Evolutionary conservation across 768 basidiomycete species (phyloP).

Genomic region (Tricholoma sp.): DNA sequence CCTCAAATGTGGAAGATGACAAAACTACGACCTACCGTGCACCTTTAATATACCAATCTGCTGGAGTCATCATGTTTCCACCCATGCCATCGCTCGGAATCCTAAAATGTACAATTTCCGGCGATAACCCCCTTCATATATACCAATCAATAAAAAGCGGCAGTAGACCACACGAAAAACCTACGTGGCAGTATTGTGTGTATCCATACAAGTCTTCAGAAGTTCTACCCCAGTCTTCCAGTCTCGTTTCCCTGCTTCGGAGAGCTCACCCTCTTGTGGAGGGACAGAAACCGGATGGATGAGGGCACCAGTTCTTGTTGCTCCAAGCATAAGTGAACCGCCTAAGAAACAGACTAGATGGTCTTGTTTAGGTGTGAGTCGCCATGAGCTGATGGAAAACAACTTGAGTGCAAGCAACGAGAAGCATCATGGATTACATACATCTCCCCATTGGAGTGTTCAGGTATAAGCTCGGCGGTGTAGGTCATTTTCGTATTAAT

Average conservation of each 20-base stretch:
- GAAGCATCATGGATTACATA: constrained; percentile 12
- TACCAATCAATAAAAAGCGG: neutral
- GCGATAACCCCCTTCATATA: constrained; percentile 64
- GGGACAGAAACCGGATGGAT: constrained; percentile 57
- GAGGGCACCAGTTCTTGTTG: constrained; percentile 59
- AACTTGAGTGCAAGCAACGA: neutral
- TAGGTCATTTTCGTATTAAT: constrained; percentile 57
- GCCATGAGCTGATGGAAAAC: constrained; percentile 53
- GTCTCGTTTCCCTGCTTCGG: constrained; percentile 60
- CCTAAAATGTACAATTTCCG: constrained; percentile 87
- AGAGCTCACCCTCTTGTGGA: constrained; percentile 58
- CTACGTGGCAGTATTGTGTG: constrained; percentile 79
- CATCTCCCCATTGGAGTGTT: constrained; percentile 36
- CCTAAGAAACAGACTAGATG: constrained; percentile 95
- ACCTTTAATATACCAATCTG: constrained; percentile 94
- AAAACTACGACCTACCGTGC: constrained; percentile 39
- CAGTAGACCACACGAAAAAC: constrained; percentile 20
- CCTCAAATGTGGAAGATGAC: neutral
- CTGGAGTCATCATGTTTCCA: constrained; percentile 34
- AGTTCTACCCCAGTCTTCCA: constrained; percentile 80
- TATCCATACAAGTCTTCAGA: constrained; percentile 82
- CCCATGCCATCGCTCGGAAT: constrained; percentile 53
- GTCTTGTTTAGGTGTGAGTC: constrained; percentile 83
- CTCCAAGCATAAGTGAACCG: constrained; percentile 87
- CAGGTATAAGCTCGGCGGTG: constrained; percentile 78